phyloP scores from a whole-genome alignment of 2,329 filamentous ascomycete species.

The Coniochaeta sp. region DNA sequence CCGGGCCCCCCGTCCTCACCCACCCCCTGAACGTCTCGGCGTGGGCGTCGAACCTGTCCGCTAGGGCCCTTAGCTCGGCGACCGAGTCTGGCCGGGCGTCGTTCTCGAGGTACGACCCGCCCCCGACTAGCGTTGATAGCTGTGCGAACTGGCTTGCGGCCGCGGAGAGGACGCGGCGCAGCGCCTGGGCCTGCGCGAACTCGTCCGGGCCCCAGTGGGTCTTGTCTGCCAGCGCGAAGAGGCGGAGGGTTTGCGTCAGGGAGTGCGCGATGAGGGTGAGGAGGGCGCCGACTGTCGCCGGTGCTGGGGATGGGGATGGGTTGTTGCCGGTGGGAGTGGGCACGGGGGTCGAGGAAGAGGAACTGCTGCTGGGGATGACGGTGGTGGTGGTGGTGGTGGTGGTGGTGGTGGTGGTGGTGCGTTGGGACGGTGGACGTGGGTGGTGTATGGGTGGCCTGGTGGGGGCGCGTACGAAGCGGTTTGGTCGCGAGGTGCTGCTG shows the following conservation, averaged over 20 bases:
- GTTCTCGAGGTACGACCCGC: slow-evolving; percentile 50
- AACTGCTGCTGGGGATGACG: not conserved
- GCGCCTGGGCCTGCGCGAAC: slow-evolving; percentile 48
- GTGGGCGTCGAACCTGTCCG: slow-evolving; percentile 38
- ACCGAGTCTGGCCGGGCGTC: slow-evolving; percentile 49
- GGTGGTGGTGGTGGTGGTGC: not conserved
- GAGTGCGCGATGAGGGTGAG: slow-evolving; percentile 50
- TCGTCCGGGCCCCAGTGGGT: slow-evolving; percentile 51
- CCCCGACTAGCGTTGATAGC: slow-evolving; percentile 46
- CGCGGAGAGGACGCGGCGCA: slow-evolving; percentile 49
- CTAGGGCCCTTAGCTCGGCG: slow-evolving; percentile 38
- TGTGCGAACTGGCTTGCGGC: slow-evolving; percentile 55
- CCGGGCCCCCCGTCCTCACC: slow-evolving; percentile 45
- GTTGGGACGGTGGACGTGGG: not conserved
- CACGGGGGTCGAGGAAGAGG: not conserved
- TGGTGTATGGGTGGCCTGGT: not conserved
- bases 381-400: not conserved
- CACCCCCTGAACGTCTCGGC: slow-evolving; percentile 45
- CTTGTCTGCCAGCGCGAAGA: slow-evolving; percentile 50
- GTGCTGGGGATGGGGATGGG: slow-evolving; percentile 7
- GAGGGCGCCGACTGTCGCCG: slow-evolving; percentile 48
- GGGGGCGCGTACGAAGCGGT: no score
- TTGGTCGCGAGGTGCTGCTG: not conserved
- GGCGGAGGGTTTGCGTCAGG: slow-evolving; percentile 44
- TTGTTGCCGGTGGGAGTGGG: slow-evolving; percentile 8